phyloP scores from a whole-genome alignment of 2,329 filamentous ascomycete genomes.

The Alternaria sp. region DNA sequence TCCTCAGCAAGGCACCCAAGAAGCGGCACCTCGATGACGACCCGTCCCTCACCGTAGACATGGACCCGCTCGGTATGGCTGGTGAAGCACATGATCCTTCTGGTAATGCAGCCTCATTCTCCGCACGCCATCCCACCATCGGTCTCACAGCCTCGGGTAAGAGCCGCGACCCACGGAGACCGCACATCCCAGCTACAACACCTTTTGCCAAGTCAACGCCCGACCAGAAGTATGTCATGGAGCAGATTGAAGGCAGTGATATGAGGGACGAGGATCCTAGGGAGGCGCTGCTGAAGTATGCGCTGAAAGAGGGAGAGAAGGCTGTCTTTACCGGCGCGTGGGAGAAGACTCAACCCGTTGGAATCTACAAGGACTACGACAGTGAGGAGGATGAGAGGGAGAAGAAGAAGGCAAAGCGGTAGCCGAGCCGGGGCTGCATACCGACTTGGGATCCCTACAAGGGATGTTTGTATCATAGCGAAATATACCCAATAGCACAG shows the following conservation, averaged over 20 bases:
- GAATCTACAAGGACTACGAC: slow-evolving; percentile 87
- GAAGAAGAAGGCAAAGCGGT: slow-evolving; percentile 59
- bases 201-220: slow-evolving; percentile 91
- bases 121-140: slow-evolving; percentile 69
- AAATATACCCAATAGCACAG: slow-evolving; percentile 11
- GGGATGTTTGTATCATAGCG: slow-evolving; percentile 9
- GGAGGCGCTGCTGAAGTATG: slow-evolving; percentile 93
- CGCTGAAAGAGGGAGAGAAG: slow-evolving; percentile 88
- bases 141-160: slow-evolving; percentile 80
- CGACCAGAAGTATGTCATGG: slow-evolving; percentile 85
- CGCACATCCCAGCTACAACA: slow-evolving; percentile 82
- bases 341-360: slow-evolving; percentile 88
- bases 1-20: slow-evolving; percentile 93
- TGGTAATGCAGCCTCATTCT: slow-evolving; percentile 62
- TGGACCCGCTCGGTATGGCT: slow-evolving; percentile 80
- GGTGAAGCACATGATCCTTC: slow-evolving; percentile 74
- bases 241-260: slow-evolving; percentile 85
- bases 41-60: slow-evolving; percentile 72
- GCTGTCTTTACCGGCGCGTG: slow-evolving; percentile 94
- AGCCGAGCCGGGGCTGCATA: neutral
- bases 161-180: slow-evolving; percentile 78
- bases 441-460: slow-evolving; percentile 4
- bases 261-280: slow-evolving; percentile 97
- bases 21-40: slow-evolving; percentile 96
- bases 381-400: slow-evolving; percentile 80